Conservation (phyloP, 768 basidiomycete species). For the Pisolithus orientalis region DNA sequence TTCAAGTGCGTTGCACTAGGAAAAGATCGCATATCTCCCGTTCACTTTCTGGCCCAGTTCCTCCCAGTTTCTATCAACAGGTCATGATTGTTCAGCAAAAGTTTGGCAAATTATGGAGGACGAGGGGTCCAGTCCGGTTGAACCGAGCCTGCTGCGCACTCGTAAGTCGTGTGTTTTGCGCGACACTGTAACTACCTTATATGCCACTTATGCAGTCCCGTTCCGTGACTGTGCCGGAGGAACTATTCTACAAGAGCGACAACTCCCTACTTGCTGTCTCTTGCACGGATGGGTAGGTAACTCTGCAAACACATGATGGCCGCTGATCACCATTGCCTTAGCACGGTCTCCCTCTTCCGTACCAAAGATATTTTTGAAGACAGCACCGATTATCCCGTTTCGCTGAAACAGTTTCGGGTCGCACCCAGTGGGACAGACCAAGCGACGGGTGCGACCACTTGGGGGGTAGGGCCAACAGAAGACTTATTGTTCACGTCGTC, state of each 20-base stretch:
- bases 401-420: slow-evolving; percentile 10
- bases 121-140: slow-evolving; percentile 2
- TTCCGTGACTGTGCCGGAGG: slow-evolving; percentile 32
- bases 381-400: slow-evolving; percentile 7
- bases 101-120: slow-evolving; percentile 35
- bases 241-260: slow-evolving; percentile 41
- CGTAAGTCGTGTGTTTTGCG: slow-evolving; percentile 10
- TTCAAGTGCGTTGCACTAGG: slow-evolving; percentile 29
- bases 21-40: neutral
- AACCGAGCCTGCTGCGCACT: slow-evolving; percentile 6
- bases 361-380: slow-evolving; percentile 19
- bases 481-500: slow-evolving; percentile 50
- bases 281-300: slow-evolving; percentile 23
- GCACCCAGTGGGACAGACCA: slow-evolving; percentile 17
- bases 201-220: slow-evolving; percentile 10
- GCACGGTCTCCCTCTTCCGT: slow-evolving; percentile 16
- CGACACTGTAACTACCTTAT: neutral
- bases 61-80: slow-evolving; percentile 39
- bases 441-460: slow-evolving; percentile 42
- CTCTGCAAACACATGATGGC: neutral
- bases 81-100: slow-evolving; percentile 37
- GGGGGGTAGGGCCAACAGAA: slow-evolving; percentile 41
- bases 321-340: slow-evolving; percentile 3
- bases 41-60: slow-evolving; percentile 24
- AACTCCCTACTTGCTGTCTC: slow-evolving; percentile 33